Evolutionary conservation across 2,329 filamentous ascomycete genomes (phyloP), one percentile per base, ranked within the genome.

Genomic region (Stemphylium vesicarium): DNA sequence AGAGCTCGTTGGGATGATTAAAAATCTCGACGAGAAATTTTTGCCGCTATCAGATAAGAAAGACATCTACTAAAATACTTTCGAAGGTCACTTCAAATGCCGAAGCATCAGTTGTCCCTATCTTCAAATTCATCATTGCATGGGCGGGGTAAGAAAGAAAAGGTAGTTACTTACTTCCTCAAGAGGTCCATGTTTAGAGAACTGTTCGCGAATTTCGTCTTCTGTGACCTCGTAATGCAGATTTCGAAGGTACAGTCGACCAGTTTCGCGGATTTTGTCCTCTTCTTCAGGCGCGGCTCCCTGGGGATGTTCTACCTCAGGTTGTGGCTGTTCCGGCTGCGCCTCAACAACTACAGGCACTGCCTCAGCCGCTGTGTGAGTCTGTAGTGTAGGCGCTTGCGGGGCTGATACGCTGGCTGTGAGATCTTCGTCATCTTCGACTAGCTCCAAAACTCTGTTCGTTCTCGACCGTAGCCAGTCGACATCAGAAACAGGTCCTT

Each of bases 61-160:
- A 93, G 90, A 91, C 91, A 96, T 98, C 94, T 99, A 99, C 95
- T 97, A 99, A 96, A 96, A 96, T 95, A 90, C 85, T 91, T 88
- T 92, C 88, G 88, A 89, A 88, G 86, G 70, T 92, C 82, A 86
- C 90, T 93, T 96, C 93, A 98, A 82, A 82, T 92, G 90, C 91
- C 56, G 80, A 82, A 70, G 90, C 90, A 94, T 97, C 90, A 92
- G 94, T 87, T 98, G 95, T 98, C 95, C 95, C 95, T 98, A 98
- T 98, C 95, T 87, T 71, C 90, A 85, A 61, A 81, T 91, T 98
- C 94, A 98, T 98, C 95, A 94, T 85, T 77, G 57, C 63, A 57
- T 56, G 43, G 48, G 46, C 18, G 53, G 58, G 44, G 56, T 58
- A 50, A 48, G 66, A 51, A 53, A 63, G 61, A 57, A 50, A 63